Conservation (phyloP, 2,329 filamentous ascomycete species). For the Coniochaeta prunicola region DNA sequence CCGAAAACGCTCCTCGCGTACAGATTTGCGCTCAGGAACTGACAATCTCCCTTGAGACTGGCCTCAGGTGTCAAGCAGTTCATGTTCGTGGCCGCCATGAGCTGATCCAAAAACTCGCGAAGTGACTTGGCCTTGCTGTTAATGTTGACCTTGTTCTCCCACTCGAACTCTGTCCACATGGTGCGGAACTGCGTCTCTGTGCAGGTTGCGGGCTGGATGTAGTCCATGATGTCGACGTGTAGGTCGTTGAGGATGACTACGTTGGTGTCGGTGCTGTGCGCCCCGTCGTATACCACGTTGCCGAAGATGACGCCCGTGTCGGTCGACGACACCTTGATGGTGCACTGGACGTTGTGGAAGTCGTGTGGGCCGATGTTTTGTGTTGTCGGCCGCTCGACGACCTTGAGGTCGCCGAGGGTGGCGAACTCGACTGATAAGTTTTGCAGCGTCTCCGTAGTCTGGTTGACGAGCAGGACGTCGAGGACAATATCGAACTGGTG, state of each 20-base stretch:
- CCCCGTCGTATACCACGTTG: conserved; percentile 94
- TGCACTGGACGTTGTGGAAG: conserved; percentile 97
- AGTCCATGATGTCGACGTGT: conserved; percentile 99
- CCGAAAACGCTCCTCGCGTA: conserved; percentile 97
- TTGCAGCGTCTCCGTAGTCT: conserved; percentile 92
- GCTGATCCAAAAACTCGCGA: conserved; percentile 82
- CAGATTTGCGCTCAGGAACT: conserved; percentile 93
- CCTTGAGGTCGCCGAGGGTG: conserved; percentile 95
- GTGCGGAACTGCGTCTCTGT: conserved; percentile 97
- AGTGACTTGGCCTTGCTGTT: conserved; percentile 93
- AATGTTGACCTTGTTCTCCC: conserved; percentile 99
- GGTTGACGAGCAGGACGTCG: conserved; percentile 93
- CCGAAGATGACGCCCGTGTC: conserved; percentile 98
- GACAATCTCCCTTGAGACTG: conserved; percentile 92
- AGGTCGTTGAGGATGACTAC: conserved; percentile 98
- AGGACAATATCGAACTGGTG: conserved; percentile 98
- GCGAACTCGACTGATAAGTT: conserved; percentile 97
- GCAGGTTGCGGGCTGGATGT: conserved; percentile 94
- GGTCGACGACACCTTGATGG: conserved; percentile 96
- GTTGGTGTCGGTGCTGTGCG: conserved; percentile 85
- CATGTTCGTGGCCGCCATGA: conserved; percentile 99
- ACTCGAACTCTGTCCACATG: conserved; percentile 99
- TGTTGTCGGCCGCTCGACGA: conserved; percentile 91
- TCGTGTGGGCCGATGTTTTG: conserved; percentile 94
- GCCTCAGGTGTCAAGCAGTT: conserved; percentile 94